Conservation (phyloP, 2,329 filamentous ascomycete species). For the Penicillium sclerotigenum region DNA sequence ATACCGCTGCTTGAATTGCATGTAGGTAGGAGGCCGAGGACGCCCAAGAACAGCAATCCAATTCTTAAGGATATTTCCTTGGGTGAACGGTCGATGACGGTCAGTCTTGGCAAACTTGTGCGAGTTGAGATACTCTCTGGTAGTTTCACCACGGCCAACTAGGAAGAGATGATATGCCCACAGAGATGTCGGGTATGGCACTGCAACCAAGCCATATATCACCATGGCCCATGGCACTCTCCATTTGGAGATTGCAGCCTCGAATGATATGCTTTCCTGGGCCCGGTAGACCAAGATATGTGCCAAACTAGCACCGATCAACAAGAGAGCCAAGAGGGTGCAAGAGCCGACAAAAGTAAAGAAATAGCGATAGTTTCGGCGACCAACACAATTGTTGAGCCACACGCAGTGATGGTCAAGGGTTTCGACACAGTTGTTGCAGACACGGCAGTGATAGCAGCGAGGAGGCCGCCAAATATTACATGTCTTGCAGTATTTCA, state of each 20-base stretch:
- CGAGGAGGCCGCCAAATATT: conserved; percentile 95
- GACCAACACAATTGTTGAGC: conserved; percentile 97
- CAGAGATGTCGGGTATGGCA: conserved; percentile 77
- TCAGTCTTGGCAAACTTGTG: conserved; percentile 94
- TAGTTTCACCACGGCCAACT: conserved; percentile 87
- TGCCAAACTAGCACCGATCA: conserved; percentile 73
- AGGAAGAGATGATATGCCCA: conserved; percentile 89
- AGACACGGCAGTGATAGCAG: conserved; percentile 92
- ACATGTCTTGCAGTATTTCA: conserved; percentile 97
- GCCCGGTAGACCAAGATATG: conserved; percentile 73
- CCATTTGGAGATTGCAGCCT: conserved; percentile 64
- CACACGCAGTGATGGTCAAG: conserved; percentile 98
- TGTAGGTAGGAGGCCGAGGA: conserved; percentile 81
- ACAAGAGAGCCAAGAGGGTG: conserved; percentile 72
- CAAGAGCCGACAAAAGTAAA: conserved; percentile 82
- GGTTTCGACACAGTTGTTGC: conserved; percentile 95
- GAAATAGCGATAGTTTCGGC: conserved; percentile 97
- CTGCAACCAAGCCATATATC: conserved; percentile 72
- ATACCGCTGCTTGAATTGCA: conserved; percentile 77
- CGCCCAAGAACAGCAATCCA: conserved; percentile 77
- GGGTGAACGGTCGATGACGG: conserved; percentile 84
- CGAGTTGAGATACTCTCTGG: conserved; percentile 90
- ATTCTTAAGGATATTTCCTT: conserved; percentile 71
- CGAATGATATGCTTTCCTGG: conserved; percentile 64
- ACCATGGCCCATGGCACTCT: conserved; percentile 84